A percentile compares a stretch with the other conserved stretches of the same genome.
Conservation (phyloP, 1,139 yeast species). For the Pichia sp. region DNA sequence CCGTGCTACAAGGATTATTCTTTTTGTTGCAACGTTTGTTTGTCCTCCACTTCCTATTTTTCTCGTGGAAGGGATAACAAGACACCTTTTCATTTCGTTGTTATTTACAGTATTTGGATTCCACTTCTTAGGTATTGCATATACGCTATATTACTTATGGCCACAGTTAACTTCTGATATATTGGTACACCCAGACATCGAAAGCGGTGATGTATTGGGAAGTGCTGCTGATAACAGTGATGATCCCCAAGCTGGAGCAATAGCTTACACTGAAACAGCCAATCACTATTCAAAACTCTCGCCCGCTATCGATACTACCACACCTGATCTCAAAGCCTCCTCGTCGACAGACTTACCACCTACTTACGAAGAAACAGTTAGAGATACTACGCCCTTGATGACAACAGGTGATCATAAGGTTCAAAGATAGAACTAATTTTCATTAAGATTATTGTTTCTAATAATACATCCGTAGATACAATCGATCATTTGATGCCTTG, state of each 20-base stretch:
- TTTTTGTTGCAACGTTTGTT: constrained; percentile 9
- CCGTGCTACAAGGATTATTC: background rate
- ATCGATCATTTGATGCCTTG: too few species aligned
- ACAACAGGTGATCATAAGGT: background rate
- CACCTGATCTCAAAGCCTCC: background rate
- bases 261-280: too few species aligned
- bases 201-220: too few species aligned
- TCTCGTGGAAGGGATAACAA: constrained; percentile 9
- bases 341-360: background rate
- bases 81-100: constrained; percentile 7
- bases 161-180: background rate
- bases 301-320: background rate
- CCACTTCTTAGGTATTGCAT: constrained; percentile 15
- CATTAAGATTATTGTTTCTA: too few species aligned
- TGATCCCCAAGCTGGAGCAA: too few species aligned
- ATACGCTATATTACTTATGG: constrained; percentile 12
- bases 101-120: constrained; percentile 13
- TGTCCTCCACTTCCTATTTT: constrained; percentile 17
- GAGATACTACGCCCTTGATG: background rate
- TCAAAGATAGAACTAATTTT: background rate
- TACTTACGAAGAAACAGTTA: background rate
- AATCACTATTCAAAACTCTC: too few species aligned
- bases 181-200: background rate
- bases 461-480: too few species aligned
- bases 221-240: too few species aligned